Percentiles rank a stretch among this genome's conserved stretches.
Evolutionary conservation across 1,284 basidiomycete species (phyloP).

Genomic region (Xerocomus minutiporus): DNA sequence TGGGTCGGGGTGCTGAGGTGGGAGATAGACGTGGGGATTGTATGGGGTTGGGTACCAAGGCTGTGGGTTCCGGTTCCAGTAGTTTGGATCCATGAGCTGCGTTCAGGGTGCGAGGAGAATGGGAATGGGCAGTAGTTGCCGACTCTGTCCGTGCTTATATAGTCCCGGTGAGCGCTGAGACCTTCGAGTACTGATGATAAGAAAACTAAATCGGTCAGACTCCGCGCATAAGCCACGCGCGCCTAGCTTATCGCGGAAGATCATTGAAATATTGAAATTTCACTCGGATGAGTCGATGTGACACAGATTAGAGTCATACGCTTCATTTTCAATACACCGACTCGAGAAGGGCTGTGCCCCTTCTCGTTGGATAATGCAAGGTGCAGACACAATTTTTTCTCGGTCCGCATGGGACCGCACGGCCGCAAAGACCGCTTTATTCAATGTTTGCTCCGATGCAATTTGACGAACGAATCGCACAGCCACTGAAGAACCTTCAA

Average conservation of each 20-base stretch:
- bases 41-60: constrained; percentile 26
- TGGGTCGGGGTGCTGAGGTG: constrained; percentile 15
- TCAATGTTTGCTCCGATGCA: too few relatives aligned
- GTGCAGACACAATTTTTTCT: too few relatives aligned
- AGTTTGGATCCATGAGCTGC: constrained; percentile 23
- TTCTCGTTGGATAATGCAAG: too few relatives aligned
- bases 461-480: background rate
- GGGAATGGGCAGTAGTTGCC: background rate
- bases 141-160: constrained; percentile 10
- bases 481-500: background rate
- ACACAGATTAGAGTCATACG: background rate
- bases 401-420: too few relatives aligned
- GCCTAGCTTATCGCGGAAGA: background rate
- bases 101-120: background rate
- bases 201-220: constrained; percentile 7
- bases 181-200: background rate
- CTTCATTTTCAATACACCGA: background rate
- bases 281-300: background rate
- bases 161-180: constrained; percentile 8
- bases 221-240: constrained; percentile 2
- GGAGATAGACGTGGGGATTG: constrained; percentile 33
- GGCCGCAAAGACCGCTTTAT: too few relatives aligned
- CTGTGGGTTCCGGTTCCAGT: constrained; percentile 15
- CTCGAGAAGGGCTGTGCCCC: background rate
- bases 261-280: too few relatives aligned